phyloP scores from a whole-genome alignment of 1,284 basidiomycete species.

The Cutaneotrichosporon arboriforme region DNA sequence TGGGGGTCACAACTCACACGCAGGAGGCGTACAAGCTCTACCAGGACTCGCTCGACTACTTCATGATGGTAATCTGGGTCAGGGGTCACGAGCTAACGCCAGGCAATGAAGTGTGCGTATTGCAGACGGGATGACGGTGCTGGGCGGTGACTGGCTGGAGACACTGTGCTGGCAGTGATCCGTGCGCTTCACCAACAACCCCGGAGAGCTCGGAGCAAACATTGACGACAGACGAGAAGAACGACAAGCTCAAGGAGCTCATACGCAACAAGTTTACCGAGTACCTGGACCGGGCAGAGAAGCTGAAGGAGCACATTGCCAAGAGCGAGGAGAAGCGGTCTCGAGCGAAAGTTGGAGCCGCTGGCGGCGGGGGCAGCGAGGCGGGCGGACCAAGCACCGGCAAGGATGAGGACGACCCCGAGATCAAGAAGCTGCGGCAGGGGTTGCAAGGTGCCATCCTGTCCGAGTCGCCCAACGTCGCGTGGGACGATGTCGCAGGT shows the following conservation, averaged over 20 bases:
- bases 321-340: conserved; percentile 63
- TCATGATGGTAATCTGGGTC: conserved; percentile 67
- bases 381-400: conserved; percentile 62
- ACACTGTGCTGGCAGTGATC: background rate
- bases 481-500: conserved; percentile 97
- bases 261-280: conserved; percentile 87
- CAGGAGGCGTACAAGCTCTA: conserved; percentile 88
- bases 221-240: conserved; percentile 74
- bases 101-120: conserved; percentile 60
- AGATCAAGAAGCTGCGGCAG: conserved; percentile 89
- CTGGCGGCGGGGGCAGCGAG: conserved; percentile 59
- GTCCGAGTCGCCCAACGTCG: conserved; percentile 89
- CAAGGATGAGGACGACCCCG: conserved; percentile 77
- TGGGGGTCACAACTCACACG: conserved; percentile 4
- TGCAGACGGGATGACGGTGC: background rate
- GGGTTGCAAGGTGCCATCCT: conserved; percentile 84
- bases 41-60: conserved; percentile 94
- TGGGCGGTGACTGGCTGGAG: background rate
- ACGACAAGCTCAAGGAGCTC: conserved; percentile 82
- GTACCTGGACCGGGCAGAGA: conserved; percentile 88
- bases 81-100: conserved; percentile 12
- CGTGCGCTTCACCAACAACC: background rate
- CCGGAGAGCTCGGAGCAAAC: background rate
- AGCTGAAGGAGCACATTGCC: conserved; percentile 76
- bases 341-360: conserved; percentile 71